Base-by-base conservation (phyloP, 306 rosid species). In the Vigna angularis region DNA sequence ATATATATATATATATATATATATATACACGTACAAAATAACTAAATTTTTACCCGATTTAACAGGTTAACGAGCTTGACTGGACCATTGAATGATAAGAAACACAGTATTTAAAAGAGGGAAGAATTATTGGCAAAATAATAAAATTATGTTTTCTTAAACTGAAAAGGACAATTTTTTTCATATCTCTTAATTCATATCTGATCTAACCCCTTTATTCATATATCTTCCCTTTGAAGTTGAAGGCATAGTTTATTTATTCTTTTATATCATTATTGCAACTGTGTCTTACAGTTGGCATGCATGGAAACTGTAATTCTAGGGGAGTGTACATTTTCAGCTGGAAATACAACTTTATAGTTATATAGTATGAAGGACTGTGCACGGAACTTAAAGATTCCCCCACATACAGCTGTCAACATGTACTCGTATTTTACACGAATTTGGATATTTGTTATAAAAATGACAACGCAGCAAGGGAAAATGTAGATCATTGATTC, bases 401-500 rank as follows among this genome's bases (percentile, higher is more conserved):
- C 58, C 78, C 78, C 44, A 40, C 8, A 18, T 24, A 74, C 49
- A 79, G 78, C 72, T 83, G 81, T 79, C 81, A 74, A 18, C 58
- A 36, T 61, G 22, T 12, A 78, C 53, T n/a, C 53, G 5, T 32
- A 24, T 58, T 24, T 57, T 34, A 16, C 49, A 67, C 34, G 55
- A 59, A 42, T 16, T 77, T 76, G 38, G 44, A 72, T 20, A 20
- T 48, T 51, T 50, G 44, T 58, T 49, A 36, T 28, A 77, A 76
- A 49, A 77, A 71, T 72, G 76, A 81, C 85, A 72, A 81, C 40
- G 69, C 73, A 66, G 59, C 74, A 81, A 58, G 28, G 61, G 59
- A 45, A 30, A 73, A 57, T 56, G 72, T 15, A 48, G 16, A 3
- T 72, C 70, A 3, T 30, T 44, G 59, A 64, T 76, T 66, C 52